A percentile compares a stretch with the other conserved stretches of the same genome.
Conservation (phyloP, 305 asterid species). For the Rubia balearica region DNA sequence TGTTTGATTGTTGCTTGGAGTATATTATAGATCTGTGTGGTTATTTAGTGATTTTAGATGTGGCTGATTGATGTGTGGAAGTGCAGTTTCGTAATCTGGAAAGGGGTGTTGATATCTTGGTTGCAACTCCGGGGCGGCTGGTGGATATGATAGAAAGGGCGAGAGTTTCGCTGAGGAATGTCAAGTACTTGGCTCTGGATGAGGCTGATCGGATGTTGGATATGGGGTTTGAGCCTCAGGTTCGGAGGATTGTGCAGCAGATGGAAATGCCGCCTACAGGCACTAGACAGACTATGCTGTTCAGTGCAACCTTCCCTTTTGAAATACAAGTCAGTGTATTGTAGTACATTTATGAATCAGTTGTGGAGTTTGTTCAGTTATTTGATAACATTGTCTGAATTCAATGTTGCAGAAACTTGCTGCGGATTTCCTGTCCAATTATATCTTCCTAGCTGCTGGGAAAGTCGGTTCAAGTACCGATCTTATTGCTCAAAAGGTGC, state of each 20-base stretch:
- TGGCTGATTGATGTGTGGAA: constrained; percentile 9
- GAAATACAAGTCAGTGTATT: constrained; percentile 23
- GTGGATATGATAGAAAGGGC: constrained; percentile 59
- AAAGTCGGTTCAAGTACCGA: constrained; percentile 70
- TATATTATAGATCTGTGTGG: not conserved
- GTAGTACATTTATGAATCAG: no score
- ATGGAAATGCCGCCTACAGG: constrained; percentile 65
- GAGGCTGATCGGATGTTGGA: constrained; percentile 23
- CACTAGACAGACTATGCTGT: constrained; percentile 65
- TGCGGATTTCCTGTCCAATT: constrained; percentile 53
- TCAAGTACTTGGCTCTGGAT: constrained; percentile 61
- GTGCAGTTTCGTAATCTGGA: constrained; percentile 48
- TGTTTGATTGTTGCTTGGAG: not conserved
- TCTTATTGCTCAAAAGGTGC: constrained; percentile 56
- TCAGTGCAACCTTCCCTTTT: constrained; percentile 70
- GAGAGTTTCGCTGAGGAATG: constrained; percentile 38
- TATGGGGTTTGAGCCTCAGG: constrained; percentile 81
- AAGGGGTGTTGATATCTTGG: constrained; percentile 70
- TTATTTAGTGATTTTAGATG: not conserved
- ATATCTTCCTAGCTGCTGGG: constrained; percentile 60
- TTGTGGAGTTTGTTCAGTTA: not conserved
- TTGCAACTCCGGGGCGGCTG: constrained; percentile 85
- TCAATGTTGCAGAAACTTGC: constrained; percentile 46
- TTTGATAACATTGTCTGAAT: not conserved
- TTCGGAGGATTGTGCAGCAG: constrained; percentile 50